Evolutionary conservation across 495 filamentous ascomycete genomes (phyloP).

Genomic region (Aspergillus baeticus): DNA sequence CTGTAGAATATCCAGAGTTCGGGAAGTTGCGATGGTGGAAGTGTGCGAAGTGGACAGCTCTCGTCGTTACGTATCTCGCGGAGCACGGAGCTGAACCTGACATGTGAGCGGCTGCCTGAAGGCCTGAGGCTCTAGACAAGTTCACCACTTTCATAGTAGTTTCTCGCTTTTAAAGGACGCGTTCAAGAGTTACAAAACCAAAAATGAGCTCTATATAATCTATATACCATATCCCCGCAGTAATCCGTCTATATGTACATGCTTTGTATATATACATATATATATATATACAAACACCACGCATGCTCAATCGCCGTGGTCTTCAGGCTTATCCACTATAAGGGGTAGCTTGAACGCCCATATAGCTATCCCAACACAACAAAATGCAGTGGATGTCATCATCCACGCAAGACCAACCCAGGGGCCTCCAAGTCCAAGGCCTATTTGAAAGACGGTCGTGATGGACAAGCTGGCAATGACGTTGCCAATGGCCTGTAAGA

Average conservation of each 20-base stretch:
- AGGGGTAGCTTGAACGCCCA: conserved; percentile 37
- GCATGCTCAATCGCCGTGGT: neutral
- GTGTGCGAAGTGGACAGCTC: neutral
- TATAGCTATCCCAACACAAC: conserved; percentile 37
- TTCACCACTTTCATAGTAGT: too few relatives aligned
- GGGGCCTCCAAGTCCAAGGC: conserved; percentile 44
- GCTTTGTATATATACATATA: neutral
- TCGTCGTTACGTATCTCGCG: neutral
- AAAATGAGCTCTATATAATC: neutral
- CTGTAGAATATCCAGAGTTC: too few relatives aligned
- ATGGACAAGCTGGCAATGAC: conserved; percentile 53
- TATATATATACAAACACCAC: neutral
- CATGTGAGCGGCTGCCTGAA: conserved; percentile 10
- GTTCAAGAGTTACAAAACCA: neutral
- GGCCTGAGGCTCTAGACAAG: conserved; percentile 3
- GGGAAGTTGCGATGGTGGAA: neutral
- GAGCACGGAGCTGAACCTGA: neutral
- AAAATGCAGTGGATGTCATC: conserved; percentile 45
- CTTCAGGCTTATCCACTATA: conserved; percentile 7
- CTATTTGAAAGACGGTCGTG: conserved; percentile 53
- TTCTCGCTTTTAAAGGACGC: too few relatives aligned
- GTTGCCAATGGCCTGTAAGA: conserved; percentile 54
- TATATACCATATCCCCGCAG: neutral
- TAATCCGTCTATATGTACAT: neutral
- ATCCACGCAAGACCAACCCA: conserved; percentile 58